phyloP scores from a whole-genome alignment of 225 moss, liverwort and hornwort species.

The Climacium dendroides region DNA sequence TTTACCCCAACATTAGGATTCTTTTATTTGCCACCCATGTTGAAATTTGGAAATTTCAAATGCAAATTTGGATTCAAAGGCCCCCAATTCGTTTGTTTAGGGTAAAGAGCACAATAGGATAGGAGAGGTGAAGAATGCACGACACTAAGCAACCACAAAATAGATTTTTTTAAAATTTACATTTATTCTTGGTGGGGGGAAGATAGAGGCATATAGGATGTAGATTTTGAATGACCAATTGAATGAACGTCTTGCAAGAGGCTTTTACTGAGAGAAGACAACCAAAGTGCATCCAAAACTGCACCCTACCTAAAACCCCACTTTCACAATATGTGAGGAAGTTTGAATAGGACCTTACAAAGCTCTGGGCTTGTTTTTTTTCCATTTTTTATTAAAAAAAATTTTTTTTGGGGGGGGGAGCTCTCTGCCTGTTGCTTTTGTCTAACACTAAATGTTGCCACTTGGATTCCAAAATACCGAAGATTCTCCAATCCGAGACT shows the following conservation, averaged over 20 bases:
- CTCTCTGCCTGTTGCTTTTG: no score
- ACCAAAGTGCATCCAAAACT: no score
- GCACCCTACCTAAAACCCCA: no score
- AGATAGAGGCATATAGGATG: no score
- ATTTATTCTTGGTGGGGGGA: not conserved
- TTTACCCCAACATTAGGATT: not conserved
- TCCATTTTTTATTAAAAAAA: not conserved
- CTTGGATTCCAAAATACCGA: not conserved
- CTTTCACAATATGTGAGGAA: not conserved
- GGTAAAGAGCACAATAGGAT: no score
- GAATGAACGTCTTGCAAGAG: no score
- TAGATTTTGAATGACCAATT: not conserved
- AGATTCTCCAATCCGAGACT: conserved; percentile 23
- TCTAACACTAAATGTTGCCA: not conserved
- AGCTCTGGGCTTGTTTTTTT: not conserved
- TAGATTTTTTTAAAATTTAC: not conserved
- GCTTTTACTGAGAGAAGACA: not conserved
- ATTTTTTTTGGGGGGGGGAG: no score
- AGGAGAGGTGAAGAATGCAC: fast-evolving
- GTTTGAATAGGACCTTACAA: not conserved
- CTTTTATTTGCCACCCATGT: not conserved
- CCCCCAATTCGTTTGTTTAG: no score
- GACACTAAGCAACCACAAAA: not conserved
- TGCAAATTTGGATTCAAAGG: no score
- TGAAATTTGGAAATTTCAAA: not conserved